phyloP scores from a whole-genome alignment of 306 rosid genomes.

The Dryas drummondii region DNA sequence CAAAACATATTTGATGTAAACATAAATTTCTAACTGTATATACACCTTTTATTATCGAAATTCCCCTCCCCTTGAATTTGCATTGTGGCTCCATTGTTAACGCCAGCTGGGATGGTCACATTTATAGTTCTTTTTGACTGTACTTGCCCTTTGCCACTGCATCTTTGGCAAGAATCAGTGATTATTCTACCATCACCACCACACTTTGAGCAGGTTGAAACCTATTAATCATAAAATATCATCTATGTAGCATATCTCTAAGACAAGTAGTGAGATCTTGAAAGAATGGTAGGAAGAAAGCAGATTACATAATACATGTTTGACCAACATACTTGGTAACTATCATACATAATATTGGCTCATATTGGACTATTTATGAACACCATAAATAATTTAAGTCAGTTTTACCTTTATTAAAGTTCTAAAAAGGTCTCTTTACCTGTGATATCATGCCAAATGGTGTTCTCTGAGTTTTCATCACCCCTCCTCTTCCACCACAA shows the following conservation, averaged over 20 bases:
- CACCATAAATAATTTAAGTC: too few relatives aligned
- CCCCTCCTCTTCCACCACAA: conserved; percentile 93
- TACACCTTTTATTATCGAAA: conserved; percentile 66
- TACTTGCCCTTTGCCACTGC: conserved; percentile 68
- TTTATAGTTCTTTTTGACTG: conserved; percentile 52
- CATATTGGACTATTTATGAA: neutral
- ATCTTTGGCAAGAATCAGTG: conserved; percentile 62
- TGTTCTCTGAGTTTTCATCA: conserved; percentile 69
- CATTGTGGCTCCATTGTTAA: conserved; percentile 78
- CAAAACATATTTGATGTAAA: neutral
- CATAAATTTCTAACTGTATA: neutral
- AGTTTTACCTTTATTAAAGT: neutral
- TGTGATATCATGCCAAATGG: conserved; percentile 92
- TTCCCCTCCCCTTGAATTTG: conserved; percentile 76
- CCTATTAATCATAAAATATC: conserved; percentile 43
- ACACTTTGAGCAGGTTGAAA: conserved; percentile 82
- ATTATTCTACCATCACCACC: conserved; percentile 73
- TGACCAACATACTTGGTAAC: neutral
- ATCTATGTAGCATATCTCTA: conserved; percentile 3
- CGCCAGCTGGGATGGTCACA: conserved; percentile 73
- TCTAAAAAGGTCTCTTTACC: conserved; percentile 40
- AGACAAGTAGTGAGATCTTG: conserved; percentile 2
- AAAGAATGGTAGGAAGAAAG: neutral
- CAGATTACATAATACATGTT: neutral
- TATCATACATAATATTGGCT: neutral